Conservation (phyloP, 2,329 filamentous ascomycete species). For the Arthroderma sp. region DNA sequence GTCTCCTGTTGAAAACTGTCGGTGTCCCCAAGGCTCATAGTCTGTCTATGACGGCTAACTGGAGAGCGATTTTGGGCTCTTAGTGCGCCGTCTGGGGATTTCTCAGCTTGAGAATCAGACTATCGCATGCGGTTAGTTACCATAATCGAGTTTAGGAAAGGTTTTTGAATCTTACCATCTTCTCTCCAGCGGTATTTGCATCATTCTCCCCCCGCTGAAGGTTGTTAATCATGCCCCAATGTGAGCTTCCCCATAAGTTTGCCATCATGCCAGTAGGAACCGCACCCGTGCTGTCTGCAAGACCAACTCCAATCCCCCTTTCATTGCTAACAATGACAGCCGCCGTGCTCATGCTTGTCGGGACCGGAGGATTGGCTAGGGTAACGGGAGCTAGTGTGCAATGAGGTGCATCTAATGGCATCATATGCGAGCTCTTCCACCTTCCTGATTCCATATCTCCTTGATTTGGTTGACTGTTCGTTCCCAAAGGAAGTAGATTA, state of each 20-base stretch:
- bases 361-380: conserved; percentile 65
- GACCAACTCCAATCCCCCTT: conserved; percentile 51
- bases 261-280: conserved; percentile 79
- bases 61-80: conserved; percentile 16
- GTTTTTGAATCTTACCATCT: no score
- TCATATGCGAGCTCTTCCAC: conserved; percentile 19
- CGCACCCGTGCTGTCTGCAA: conserved; percentile 48
- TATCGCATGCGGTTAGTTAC: neutral
- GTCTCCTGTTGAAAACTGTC: conserved; percentile 23
- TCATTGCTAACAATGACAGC: conserved; percentile 74
- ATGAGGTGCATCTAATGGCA: conserved; percentile 33
- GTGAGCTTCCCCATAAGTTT: conserved; percentile 83
- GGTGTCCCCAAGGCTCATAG: conserved; percentile 38
- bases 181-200: neutral
- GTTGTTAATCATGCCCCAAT: conserved; percentile 60
- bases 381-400: conserved; percentile 69
- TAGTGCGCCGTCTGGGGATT: conserved; percentile 13
- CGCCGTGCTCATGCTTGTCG: conserved; percentile 74
- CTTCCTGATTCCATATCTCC: conserved; percentile 21
- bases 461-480: neutral
- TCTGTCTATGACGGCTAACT: conserved; percentile 39
- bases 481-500: conserved; percentile 20
- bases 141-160: no score
- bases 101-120: conserved; percentile 10
- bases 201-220: conserved; percentile 40